These are phyloP conservation scores for Colletotrichum echinochloae DNA, from an alignment of 2,329 filamentous ascomycete genomes.

Conservation along the genomic window DNA sequence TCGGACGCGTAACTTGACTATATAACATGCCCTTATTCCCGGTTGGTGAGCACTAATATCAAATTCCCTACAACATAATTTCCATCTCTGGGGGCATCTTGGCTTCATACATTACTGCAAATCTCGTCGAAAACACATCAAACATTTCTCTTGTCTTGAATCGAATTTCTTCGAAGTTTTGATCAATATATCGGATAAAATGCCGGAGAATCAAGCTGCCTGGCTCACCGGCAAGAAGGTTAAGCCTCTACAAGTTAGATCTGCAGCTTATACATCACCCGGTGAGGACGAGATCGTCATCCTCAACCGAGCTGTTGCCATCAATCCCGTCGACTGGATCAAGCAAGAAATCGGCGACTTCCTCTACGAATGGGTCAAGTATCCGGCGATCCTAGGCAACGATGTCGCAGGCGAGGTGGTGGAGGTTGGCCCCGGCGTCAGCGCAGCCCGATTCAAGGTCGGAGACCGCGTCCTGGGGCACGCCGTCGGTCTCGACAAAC, in stretches of 20 bases:
- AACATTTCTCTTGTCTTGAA: no score
- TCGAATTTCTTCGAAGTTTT: no score
- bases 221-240: slow-evolving; percentile 38
- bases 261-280: slow-evolving; percentile 35
- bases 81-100: no score
- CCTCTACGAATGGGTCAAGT: slow-evolving; percentile 43
- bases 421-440: slow-evolving; percentile 44
- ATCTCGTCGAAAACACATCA: background rate
- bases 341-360: slow-evolving; percentile 43
- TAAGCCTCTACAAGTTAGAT: slow-evolving; percentile 24
- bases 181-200: background rate
- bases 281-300: slow-evolving; percentile 46
- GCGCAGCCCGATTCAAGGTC: slow-evolving; percentile 42
- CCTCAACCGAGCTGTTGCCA: slow-evolving; percentile 48
- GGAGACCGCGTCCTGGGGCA: slow-evolving; percentile 47
- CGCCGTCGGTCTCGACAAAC: slow-evolving; percentile 48
- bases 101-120: no score
- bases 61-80: background rate
- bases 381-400: slow-evolving; percentile 49
- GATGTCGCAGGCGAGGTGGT: slow-evolving; percentile 49
- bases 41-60: rapidly evolving
- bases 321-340: slow-evolving; percentile 48
- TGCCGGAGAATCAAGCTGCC: slow-evolving; percentile 35
- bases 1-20: background rate
- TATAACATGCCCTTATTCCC: background rate